Conservation (phyloP, 352 stramenopile genomes). For the Vaucheria bursata region DNA sequence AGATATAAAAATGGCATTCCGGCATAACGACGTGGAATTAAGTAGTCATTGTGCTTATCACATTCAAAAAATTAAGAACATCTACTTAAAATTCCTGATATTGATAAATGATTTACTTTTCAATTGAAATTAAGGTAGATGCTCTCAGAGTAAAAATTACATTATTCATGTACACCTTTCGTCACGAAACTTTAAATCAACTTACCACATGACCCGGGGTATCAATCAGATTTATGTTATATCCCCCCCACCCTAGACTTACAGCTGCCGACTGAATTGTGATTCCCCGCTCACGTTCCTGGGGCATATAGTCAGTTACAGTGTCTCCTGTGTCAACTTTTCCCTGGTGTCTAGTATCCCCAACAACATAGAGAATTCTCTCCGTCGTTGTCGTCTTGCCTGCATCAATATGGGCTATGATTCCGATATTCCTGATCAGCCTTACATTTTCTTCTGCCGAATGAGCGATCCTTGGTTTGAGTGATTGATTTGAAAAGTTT, state of each 20-base stretch:
- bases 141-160: not conserved
- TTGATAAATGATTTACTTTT: no score
- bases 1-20: no score
- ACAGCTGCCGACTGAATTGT: constrained; percentile 94
- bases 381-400: constrained; percentile 96
- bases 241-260: constrained; percentile 82
- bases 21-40: no score
- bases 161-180: not conserved
- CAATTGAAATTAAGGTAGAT: no score
- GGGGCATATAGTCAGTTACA: constrained; percentile 79
- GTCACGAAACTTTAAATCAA: not conserved
- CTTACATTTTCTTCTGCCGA: constrained; percentile 48
- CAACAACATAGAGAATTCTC: constrained; percentile 95
- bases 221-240: constrained; percentile 95
- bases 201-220: constrained; percentile 73
- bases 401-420: constrained; percentile 97
- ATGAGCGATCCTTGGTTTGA: no score
- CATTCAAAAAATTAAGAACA: no score
- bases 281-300: constrained; percentile 94
- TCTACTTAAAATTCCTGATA: no score
- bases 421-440: constrained; percentile 90
- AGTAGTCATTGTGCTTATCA: no score
- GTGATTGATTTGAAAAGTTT: no score
- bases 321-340: constrained; percentile 77
- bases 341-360: constrained; percentile 70